Evolutionary conservation across 1,284 basidiomycete species (phyloP), one percentile per base, ranked within the genome.

Genomic region (Rhodofomes roseus): DNA sequence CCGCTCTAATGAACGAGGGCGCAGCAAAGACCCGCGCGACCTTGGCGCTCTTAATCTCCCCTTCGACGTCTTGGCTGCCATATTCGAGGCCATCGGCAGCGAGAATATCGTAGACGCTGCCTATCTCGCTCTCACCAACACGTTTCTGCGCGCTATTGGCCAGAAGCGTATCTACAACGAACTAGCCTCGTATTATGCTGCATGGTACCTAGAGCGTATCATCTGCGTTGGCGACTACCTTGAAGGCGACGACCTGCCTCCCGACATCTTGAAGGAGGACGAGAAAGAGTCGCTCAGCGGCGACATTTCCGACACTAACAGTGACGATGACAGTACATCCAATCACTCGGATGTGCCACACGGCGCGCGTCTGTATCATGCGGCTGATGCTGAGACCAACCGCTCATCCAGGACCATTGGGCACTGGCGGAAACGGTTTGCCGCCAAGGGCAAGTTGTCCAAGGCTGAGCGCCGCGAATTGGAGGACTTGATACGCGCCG

Each of bases 191-290:
- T 11, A 12, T 4, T 22, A 55, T 27, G 50, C 57, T 2, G 31
- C 52, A 31, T 62, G 60, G 57, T 51, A 54, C 3, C 54, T 57
- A 14, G 39, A 57, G 20, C 62, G 63, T n/a, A 31, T 68, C 18
- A 56, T 65, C 34, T 66, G 63, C 54, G 18, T 63, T 18, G 63
- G 60, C 2, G 58, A 57, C 14, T 52, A 57, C 40, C 36, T 53
- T 29, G 1, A 34, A 2, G 18, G 20, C 44, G 44, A 59, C 18
- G 56, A 59, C 27, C 58, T 61, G 36, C 59, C 65, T 12, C 37
- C 29, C 2, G 60, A 54, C 44, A 39, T 66, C 23, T 56, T 66
- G 37, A 62, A 55, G 1, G 54, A 41, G n/a, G 54, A 37, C 1
- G 60, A 65, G 25, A 27, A 27, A 25, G 27, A 27, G 46, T 23